phyloP scores from a whole-genome alignment of 1,139 yeast species.

The Debaryomyces psychrophilus region DNA sequence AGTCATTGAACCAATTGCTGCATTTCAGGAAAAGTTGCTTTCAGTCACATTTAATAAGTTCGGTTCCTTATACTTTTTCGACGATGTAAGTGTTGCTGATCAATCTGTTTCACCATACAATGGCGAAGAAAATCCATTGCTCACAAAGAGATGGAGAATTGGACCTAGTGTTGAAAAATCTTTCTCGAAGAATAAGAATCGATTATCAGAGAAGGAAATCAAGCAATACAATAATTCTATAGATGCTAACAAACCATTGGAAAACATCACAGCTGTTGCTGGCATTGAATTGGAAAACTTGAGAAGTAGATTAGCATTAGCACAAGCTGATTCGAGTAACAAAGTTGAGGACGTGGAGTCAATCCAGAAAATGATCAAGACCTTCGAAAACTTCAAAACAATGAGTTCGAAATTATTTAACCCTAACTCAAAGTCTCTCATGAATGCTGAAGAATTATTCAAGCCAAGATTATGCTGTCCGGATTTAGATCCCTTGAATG shows the following conservation, averaged over 20 bases:
- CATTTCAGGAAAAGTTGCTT: conserved; percentile 57
- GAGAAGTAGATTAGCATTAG: conserved; percentile 54
- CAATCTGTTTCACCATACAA: conserved; percentile 59
- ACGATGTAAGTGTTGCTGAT: conserved; percentile 54
- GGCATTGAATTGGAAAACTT: conserved; percentile 67
- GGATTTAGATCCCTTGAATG: conserved; percentile 90
- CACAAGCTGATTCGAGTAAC: conserved; percentile 56
- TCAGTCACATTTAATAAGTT: conserved; percentile 63
- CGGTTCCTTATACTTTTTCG: conserved; percentile 79
- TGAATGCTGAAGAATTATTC: conserved; percentile 65
- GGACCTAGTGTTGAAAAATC: conserved; percentile 87
- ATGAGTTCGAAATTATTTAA: conserved; percentile 61
- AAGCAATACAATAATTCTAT: conserved; percentile 74
- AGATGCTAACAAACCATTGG: conserved; percentile 57
- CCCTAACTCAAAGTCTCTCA: conserved; percentile 48
- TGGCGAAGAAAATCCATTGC: conserved; percentile 58
- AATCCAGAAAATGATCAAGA: conserved; percentile 52
- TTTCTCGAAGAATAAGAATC: conserved; percentile 68
- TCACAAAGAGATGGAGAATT: conserved; percentile 77
- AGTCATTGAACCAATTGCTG: conserved; percentile 65
- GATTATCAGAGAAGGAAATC: conserved; percentile 47
- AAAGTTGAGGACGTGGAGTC: conserved; percentile 44
- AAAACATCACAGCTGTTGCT: conserved; percentile 66
- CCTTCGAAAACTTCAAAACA: conserved; percentile 60
- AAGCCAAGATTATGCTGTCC: conserved; percentile 78